phyloP scores from a whole-genome alignment of 257 asterid species.

The Rubia yunnanensis region DNA sequence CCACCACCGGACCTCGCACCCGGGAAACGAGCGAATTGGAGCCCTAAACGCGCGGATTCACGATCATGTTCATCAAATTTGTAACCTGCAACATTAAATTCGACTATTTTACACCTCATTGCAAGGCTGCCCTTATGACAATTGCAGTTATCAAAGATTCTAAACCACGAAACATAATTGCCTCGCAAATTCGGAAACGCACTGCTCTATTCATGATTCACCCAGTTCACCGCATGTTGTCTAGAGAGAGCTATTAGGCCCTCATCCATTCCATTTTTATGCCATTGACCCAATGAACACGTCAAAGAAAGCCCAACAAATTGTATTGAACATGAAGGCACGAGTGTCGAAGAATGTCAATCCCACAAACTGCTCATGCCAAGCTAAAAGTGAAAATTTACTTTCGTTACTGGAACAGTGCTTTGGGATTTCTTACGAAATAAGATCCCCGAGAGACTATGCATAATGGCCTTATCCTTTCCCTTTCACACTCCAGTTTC shows the following conservation, averaged over 20 bases:
- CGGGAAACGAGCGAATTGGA: constrained; percentile 68
- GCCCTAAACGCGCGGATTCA: constrained; percentile 47
- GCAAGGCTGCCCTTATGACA: constrained; percentile 8
- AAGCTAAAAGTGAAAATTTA: neutral
- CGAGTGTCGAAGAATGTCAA: neutral
- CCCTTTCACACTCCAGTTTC: neutral
- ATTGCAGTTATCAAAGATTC: constrained; percentile 7
- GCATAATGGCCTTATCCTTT: neutral
- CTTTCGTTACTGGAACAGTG: neutral
- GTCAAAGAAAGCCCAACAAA: neutral
- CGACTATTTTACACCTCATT: constrained; percentile 24
- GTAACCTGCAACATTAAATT: constrained; percentile 76
- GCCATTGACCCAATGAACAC: neutral
- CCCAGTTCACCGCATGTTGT: neutral
- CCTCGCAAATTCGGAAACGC: constrained; percentile 3
- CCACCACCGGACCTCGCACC: constrained; percentile 81
- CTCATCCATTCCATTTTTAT: constrained; percentile 10
- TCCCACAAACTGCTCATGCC: neutral
- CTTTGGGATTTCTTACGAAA: neutral
- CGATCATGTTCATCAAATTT: constrained; percentile 66
- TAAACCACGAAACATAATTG: constrained; percentile 2
- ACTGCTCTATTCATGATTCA: constrained; percentile 4
- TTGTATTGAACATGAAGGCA: neutral
- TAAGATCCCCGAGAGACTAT: neutral
- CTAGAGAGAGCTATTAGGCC: neutral